Percentiles rank a stretch among this genome's conserved stretches.
Evolutionary conservation across 352 stramenopile genomes (phyloP).

Genomic region (Albugo candida): DNA sequence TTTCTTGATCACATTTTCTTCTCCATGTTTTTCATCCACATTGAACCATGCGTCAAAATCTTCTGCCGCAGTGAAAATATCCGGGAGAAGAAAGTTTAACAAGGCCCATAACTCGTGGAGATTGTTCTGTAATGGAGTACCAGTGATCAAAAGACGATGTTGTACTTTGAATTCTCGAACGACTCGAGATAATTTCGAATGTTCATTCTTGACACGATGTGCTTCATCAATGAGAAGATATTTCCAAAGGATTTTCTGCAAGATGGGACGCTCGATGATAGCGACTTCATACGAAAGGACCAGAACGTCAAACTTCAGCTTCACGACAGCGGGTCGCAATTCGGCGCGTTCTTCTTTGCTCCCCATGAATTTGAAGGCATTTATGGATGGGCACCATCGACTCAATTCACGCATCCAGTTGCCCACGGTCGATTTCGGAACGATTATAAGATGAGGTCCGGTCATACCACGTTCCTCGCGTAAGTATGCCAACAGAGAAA

Average conservation of each 20-base stretch:
- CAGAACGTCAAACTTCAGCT: slow-evolving; percentile 81
- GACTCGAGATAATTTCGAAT: slow-evolving; percentile 75
- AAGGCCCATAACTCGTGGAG: slow-evolving; percentile 98
- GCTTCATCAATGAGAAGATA: slow-evolving; percentile 98
- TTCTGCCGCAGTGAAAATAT: slow-evolving; percentile 88
- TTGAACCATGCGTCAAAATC: slow-evolving; percentile 99
- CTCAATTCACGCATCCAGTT: slow-evolving; percentile 99
- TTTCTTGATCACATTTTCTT: slow-evolving; percentile 96
- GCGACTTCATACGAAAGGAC: slow-evolving; percentile 86
- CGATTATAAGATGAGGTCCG: slow-evolving; percentile 96
- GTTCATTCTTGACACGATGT: slow-evolving; percentile 96
- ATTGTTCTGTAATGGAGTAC: slow-evolving; percentile 99
- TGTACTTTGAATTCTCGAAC: slow-evolving; percentile 84
- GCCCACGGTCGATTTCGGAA: slow-evolving; percentile 93
- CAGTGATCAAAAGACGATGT: slow-evolving; percentile 90
- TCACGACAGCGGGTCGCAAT: slow-evolving; percentile 71
- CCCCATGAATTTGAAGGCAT: slow-evolving; percentile 94
- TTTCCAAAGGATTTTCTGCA: slow-evolving; percentile 92
- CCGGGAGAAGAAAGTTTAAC: slow-evolving; percentile 96
- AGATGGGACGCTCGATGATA: slow-evolving; percentile 85
- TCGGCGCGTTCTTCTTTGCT: slow-evolving; percentile 85
- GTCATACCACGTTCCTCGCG: slow-evolving; percentile 85
- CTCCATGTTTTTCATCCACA: slow-evolving; percentile 86
- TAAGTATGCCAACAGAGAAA: slow-evolving; percentile 93
- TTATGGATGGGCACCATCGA: slow-evolving; percentile 89